Evolutionary conservation across 2,329 filamentous ascomycete genomes (phyloP).

Genomic region (Hypoxylon sp.): DNA sequence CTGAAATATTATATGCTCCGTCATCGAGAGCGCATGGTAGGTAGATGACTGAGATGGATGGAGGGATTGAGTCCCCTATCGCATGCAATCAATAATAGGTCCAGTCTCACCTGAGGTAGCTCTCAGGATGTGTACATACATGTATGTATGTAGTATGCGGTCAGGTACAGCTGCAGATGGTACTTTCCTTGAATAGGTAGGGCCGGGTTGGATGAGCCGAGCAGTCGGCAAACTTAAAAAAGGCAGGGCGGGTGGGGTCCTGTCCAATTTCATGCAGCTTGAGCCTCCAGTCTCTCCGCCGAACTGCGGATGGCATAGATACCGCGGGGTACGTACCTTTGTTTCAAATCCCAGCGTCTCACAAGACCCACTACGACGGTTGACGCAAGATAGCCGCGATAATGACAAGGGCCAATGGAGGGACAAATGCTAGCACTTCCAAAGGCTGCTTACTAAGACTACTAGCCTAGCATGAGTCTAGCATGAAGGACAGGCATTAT

Average conservation of each 20-base stretch:
- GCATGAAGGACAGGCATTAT: constrained; percentile 21
- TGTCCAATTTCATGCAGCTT: constrained; percentile 47
- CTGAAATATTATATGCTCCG: constrained; percentile 13
- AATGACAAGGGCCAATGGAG: constrained; percentile 39
- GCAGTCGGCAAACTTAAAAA: constrained; percentile 46
- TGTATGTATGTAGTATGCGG: constrained; percentile 21
- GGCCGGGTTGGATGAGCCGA: constrained; percentile 45
- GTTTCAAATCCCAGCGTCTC: constrained; percentile 38
- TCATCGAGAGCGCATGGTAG: constrained; percentile 1
- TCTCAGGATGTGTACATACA: constrained; percentile 18
- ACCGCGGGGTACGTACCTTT: constrained; percentile 44
- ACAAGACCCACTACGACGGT: constrained; percentile 37
- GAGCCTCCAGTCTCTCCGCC: constrained; percentile 43
- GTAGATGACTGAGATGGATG: constrained; percentile 13
- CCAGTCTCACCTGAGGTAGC: constrained; percentile 21
- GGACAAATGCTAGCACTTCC: background rate
- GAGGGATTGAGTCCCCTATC: constrained; percentile 13
- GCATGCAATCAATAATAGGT: constrained; percentile 10
- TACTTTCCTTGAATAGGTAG: constrained; percentile 41
- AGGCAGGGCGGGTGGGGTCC: constrained; percentile 41
- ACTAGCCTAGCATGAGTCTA: background rate
- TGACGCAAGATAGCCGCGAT: constrained; percentile 52
- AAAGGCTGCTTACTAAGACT: constrained; percentile 33
- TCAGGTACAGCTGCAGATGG: constrained; percentile 41
- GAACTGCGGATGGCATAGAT: constrained; percentile 37